phyloP scores from a whole-genome alignment of 2,329 filamentous ascomycete genomes.

The Pseudogymnoascus sp. region DNA sequence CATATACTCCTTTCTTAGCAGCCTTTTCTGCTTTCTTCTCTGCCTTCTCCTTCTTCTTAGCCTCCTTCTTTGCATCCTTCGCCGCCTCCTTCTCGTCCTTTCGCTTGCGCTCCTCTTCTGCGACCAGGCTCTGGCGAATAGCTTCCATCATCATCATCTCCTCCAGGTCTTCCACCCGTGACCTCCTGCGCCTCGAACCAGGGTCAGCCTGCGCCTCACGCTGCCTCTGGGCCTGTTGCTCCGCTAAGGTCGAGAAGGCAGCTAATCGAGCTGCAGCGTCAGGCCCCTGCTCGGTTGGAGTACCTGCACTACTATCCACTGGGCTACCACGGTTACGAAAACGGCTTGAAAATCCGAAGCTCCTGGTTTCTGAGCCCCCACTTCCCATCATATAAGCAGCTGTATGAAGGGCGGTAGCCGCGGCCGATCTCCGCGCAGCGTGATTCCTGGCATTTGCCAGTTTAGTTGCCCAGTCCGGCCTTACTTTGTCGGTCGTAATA shows the following conservation, averaged over 20 bases:
- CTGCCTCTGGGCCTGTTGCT: conserved; percentile 5
- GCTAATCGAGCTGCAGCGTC: conserved; percentile 17
- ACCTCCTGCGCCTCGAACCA: conserved; percentile 37
- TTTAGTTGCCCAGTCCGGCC: conserved; percentile 92
- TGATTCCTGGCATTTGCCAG: conserved; percentile 78
- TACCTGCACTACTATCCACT: conserved; percentile 27
- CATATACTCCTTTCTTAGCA: conserved; percentile 52
- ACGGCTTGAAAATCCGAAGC: conserved; percentile 26
- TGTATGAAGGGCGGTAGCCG: conserved; percentile 88
- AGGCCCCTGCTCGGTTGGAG: conserved; percentile 22
- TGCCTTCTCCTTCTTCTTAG: conserved; percentile 74
- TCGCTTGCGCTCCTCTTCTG: conserved; percentile 85
- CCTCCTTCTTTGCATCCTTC: conserved; percentile 78
- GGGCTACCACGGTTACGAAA: conserved; percentile 28
- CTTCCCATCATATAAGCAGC: conserved; percentile 86
- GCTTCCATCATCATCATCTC: conserved; percentile 99
- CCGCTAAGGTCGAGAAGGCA: conserved; percentile 4
- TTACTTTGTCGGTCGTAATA: conserved; percentile 84
- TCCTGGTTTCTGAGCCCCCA: conserved; percentile 22
- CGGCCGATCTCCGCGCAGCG: conserved; percentile 77
- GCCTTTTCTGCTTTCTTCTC: conserved; percentile 46
- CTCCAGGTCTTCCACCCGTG: conserved; percentile 78
- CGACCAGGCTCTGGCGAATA: conserved; percentile 80
- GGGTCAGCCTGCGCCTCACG: conserved; percentile 24
- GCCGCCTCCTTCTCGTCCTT: conserved; percentile 74